These are phyloP conservation scores for Hirschioporus abietinus DNA, from an alignment of 768 basidiomycete species.

Conservation along the genomic window DNA sequence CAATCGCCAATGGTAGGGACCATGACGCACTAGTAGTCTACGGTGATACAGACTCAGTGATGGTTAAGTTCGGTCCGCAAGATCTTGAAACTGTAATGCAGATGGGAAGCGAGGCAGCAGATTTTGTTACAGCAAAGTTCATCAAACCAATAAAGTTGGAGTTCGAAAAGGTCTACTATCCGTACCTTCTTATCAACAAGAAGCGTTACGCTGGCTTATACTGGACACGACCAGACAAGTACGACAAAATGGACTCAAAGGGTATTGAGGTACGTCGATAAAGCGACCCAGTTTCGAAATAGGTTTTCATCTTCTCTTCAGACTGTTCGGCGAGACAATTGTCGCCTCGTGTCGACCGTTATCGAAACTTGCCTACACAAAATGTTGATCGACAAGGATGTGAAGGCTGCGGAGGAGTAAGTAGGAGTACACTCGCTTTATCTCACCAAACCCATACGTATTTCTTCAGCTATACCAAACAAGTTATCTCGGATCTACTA, in stretches of 20 bases:
- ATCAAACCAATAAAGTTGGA: slow-evolving; percentile 96
- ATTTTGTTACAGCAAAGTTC: slow-evolving; percentile 86
- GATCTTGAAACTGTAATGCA: slow-evolving; percentile 87
- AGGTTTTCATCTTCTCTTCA: slow-evolving; percentile 25
- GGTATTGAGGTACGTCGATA: slow-evolving; percentile 80
- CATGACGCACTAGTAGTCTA: slow-evolving; percentile 95
- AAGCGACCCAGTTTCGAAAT: slow-evolving; percentile 2
- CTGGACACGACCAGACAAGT: slow-evolving; percentile 94
- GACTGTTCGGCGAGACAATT: slow-evolving; percentile 98
- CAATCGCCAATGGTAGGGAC: slow-evolving; percentile 73
- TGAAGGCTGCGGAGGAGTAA: slow-evolving; percentile 88
- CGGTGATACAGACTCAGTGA: slow-evolving; percentile 98
- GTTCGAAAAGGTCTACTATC: slow-evolving; percentile 99
- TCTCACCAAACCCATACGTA: not conserved
- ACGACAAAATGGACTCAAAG: slow-evolving; percentile 99
- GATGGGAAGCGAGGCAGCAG: slow-evolving; percentile 88
- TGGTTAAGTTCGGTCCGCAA: slow-evolving; percentile 92
- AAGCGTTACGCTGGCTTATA: slow-evolving; percentile 98
- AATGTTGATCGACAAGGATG: slow-evolving; percentile 94
- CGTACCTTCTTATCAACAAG: slow-evolving; percentile 96
- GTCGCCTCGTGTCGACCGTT: slow-evolving; percentile 95
- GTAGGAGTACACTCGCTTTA: slow-evolving; percentile 19
- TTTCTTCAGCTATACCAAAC: slow-evolving; percentile 76
- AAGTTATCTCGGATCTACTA: slow-evolving; percentile 85
- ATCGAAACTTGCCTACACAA: slow-evolving; percentile 98